Conservation (phyloP, 176 grass and related monocot species). For the Rhynchospora tenuis region DNA sequence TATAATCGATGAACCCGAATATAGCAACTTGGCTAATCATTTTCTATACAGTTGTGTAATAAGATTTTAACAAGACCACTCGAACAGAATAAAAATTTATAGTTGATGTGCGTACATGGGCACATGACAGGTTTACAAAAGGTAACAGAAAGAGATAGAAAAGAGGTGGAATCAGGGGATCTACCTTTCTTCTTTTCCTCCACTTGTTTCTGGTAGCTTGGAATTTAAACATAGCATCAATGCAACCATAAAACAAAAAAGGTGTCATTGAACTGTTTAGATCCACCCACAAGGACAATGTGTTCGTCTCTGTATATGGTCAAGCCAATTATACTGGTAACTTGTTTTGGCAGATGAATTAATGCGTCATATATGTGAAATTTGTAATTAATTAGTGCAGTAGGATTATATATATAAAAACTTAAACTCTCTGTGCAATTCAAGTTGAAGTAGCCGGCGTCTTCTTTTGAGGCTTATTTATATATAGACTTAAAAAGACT, state of each 20-base stretch:
- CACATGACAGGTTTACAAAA: conserved; percentile 24
- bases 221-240: conserved; percentile 5
- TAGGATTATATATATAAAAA: too few relatives aligned
- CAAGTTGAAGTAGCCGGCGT: too few relatives aligned
- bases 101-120: conserved; percentile 2
- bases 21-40: conserved; percentile 19
- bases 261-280: background rate
- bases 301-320: background rate
- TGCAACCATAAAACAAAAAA: background rate
- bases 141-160: conserved; percentile 20
- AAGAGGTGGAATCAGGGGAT: conserved; percentile 22
- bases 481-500: too few relatives aligned
- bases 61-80: background rate
- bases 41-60: background rate
- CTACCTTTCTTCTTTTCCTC: conserved; percentile 12
- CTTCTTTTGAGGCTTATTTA: too few relatives aligned
- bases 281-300: background rate
- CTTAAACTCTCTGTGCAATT: too few relatives aligned
- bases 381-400: too few relatives aligned
- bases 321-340: background rate
- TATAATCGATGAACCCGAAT: conserved; percentile 23
- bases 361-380: too few relatives aligned
- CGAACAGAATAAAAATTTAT: conserved; percentile 15
- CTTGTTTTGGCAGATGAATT: background rate
- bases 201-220: conserved; percentile 17